A percentile compares a stretch with the other conserved stretches of the same genome.
Conservation (phyloP, 1,284 basidiomycete genomes). For the Filobasidium uniguttulatum region DNA sequence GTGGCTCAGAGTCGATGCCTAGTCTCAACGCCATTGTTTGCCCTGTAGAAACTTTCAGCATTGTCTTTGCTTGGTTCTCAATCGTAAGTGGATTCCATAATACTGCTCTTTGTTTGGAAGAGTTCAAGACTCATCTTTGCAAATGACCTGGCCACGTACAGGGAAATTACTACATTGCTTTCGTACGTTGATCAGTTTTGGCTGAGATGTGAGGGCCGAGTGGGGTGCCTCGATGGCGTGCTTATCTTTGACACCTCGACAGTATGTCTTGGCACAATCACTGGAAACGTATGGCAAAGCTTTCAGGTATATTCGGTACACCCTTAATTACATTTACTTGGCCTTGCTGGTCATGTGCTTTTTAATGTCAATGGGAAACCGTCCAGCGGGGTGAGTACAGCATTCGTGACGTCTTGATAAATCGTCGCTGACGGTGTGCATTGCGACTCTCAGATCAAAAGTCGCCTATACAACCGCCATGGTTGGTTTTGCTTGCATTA, state of each 20-base stretch:
- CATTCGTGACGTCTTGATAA: not conserved
- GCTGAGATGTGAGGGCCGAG: too few species aligned
- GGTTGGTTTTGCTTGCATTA: constrained; percentile 73
- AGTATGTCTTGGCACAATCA: constrained; percentile 48
- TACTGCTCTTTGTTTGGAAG: not conserved
- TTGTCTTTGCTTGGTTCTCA: constrained; percentile 85
- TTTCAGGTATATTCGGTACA: constrained; percentile 52
- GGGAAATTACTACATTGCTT: constrained; percentile 83
- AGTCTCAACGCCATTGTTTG: too few species aligned
- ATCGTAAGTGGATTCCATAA: constrained; percentile 43
- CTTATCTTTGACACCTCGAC: constrained; percentile 16
- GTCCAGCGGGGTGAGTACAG: constrained; percentile 58
- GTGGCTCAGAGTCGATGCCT: not conserved
- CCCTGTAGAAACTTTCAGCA: constrained; percentile 53
- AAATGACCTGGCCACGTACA: constrained; percentile 23
- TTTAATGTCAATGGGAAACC: constrained; percentile 76
- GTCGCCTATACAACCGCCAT: constrained; percentile 68
- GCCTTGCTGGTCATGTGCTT: constrained; percentile 80
- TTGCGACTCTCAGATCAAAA: constrained; percentile 40
- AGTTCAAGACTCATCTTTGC: not conserved
- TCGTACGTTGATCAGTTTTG: constrained; percentile 36
- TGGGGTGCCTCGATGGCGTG: not conserved
- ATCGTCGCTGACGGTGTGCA: too few species aligned
- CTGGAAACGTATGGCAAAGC: constrained; percentile 20
- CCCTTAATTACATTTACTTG: constrained; percentile 75